Evolutionary conservation across 352 stramenopile genomes (phyloP).

Genomic region (Albugo candida): DNA sequence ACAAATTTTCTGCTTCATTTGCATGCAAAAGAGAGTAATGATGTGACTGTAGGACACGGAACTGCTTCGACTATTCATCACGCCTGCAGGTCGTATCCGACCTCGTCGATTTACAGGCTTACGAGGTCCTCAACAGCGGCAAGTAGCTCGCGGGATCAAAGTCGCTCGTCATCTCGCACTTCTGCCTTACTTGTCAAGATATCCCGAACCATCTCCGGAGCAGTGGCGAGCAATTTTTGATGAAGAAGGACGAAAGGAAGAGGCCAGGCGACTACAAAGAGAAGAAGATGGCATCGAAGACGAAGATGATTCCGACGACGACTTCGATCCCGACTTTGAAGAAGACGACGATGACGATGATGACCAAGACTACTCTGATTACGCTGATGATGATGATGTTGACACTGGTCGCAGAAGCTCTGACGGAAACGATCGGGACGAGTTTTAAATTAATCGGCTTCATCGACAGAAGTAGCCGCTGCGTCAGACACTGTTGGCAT

Average conservation of each 20-base stretch:
- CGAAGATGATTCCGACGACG: constrained; percentile 40
- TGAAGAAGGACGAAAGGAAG: constrained; percentile 23
- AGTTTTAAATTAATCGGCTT: no score
- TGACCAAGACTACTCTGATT: constrained; percentile 15
- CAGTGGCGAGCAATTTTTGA: constrained; percentile 63
- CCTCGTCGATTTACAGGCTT: constrained; percentile 63
- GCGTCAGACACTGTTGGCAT: no score
- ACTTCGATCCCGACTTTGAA: constrained; percentile 48
- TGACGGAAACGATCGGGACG: no score
- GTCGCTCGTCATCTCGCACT: constrained; percentile 55
- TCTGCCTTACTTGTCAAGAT: constrained; percentile 57
- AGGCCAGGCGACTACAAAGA: neutral
- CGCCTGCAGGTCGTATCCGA: constrained; percentile 58
- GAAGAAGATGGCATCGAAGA: constrained; percentile 24
- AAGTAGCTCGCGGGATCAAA: constrained; percentile 56
- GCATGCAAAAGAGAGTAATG: neutral
- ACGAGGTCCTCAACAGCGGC: constrained; percentile 67
- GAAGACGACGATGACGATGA: constrained; percentile 20
- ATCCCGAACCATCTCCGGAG: constrained; percentile 58
- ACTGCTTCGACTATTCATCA: constrained; percentile 65
- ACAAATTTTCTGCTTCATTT: neutral
- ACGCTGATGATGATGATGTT: no score
- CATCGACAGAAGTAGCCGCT: no score
- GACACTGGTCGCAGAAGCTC: no score
- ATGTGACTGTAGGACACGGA: constrained; percentile 27